These are phyloP conservation scores for Penicillium paradoxum DNA, from an alignment of 495 filamentous ascomycete species.

Conservation along the genomic window DNA sequence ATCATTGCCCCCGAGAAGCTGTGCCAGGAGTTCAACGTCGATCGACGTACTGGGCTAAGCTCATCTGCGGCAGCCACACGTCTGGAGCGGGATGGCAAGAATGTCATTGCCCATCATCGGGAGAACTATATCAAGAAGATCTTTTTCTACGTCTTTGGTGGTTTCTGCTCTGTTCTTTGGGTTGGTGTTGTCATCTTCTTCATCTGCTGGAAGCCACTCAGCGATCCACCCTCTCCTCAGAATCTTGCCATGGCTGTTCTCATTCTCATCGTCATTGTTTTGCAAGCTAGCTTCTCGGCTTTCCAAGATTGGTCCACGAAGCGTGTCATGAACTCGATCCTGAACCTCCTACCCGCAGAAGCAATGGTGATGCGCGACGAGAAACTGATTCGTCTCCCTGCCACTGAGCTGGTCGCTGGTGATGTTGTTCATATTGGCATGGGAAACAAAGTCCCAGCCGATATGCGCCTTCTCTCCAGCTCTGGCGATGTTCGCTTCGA, in stretches of 20 bases:
- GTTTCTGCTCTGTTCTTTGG: conserved; percentile 67
- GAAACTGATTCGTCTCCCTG: conserved; percentile 40
- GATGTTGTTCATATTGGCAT: conserved; percentile 61
- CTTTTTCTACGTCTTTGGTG: conserved; percentile 66
- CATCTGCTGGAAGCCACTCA: conserved; percentile 69
- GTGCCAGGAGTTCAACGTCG: conserved; percentile 33
- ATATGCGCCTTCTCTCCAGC: conserved; percentile 60
- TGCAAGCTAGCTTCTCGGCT: conserved; percentile 66
- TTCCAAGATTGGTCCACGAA: conserved; percentile 64
- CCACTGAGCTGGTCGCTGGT: conserved; percentile 61
- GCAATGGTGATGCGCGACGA: conserved; percentile 59
- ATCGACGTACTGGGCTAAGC: conserved; percentile 27
- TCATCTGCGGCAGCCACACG: conserved; percentile 32
- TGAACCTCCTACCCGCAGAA: conserved; percentile 61
- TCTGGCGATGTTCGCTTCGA: conserved; percentile 68
- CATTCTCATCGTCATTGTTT: conserved; percentile 58
- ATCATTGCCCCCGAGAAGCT: conserved; percentile 23
- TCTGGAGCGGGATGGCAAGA: conserved; percentile 54
- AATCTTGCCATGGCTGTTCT: conserved; percentile 69
- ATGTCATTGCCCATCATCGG: conserved; percentile 54
- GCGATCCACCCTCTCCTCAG: conserved; percentile 57
- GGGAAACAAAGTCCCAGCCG: conserved; percentile 69
- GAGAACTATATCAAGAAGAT: conserved; percentile 53
- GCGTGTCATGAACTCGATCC: conserved; percentile 61
- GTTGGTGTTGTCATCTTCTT: conserved; percentile 65